These are phyloP conservation scores for Stevia rebaudiana DNA, from an alignment of 140 eudicot genomes.

Conservation along the genomic window DNA sequence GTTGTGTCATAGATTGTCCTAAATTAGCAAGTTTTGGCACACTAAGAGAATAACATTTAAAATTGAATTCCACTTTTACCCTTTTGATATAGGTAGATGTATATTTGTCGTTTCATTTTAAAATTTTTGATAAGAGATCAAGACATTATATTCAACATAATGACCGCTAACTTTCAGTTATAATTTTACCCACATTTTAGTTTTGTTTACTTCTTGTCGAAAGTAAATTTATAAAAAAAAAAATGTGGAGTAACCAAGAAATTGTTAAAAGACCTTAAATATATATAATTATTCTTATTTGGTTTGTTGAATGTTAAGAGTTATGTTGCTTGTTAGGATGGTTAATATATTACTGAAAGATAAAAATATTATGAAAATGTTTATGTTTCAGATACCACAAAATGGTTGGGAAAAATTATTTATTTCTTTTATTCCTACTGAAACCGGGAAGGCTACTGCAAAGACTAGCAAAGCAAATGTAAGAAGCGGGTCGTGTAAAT, in stretches of 20 bases:
- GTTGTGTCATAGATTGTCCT: not conserved
- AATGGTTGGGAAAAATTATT: conserved; percentile 93
- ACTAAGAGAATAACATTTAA: not conserved
- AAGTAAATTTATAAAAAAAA: too few relatives aligned
- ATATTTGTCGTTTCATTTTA: not conserved
- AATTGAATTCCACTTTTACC: not conserved
- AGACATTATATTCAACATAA: not conserved
- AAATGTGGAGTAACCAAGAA: too few relatives aligned
- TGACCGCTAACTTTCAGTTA: not conserved
- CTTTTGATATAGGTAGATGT: not conserved
- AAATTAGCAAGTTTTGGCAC: conserved; percentile 8
- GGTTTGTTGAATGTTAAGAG: not conserved
- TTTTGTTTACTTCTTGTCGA: not conserved
- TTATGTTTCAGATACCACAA: conserved; percentile 68
- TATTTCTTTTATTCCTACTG: conserved; percentile 79
- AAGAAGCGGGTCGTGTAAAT: conserved; percentile 87
- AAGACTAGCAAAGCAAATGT: conserved; percentile 94
- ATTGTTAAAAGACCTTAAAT: too few relatives aligned
- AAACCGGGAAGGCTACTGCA: conserved; percentile 77
- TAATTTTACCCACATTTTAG: too few relatives aligned
- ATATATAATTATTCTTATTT: not conserved
- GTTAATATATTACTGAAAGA: not conserved
- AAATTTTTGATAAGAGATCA: not conserved
- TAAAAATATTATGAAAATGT: not conserved
- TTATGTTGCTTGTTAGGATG: not conserved